Evolutionary conservation across 139 green algal species (phyloP), one percentile per base, ranked within the genome.

Genomic region (Chlamydomonas incerta): DNA sequence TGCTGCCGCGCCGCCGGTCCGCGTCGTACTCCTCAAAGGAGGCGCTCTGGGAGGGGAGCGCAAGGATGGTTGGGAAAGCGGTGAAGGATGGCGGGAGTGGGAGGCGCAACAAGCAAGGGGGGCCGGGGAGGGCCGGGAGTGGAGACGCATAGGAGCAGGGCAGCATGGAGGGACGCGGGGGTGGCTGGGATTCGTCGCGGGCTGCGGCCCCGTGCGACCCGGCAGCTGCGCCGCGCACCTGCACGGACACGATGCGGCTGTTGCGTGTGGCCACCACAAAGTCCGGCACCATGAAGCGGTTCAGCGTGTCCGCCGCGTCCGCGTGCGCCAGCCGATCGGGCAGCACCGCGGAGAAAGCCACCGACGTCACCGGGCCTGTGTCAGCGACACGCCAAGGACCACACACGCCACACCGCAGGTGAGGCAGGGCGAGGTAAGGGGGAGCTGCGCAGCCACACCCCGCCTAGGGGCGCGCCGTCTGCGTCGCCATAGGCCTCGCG

Each of bases 261-360:
- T 35, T 28, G 14, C 55, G 31, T 1, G 90, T 94, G 29, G 83
- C 76, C n/a, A 95, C 91, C 67, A 95, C 88, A 81, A 95, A 94
- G 88, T 94, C 91, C 14, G 93, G 93, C 31, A 89, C 71, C 66
- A 86, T 72, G 68, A 90, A 90, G 46, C 88, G 73, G 76, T 92
- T 92, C 46, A 91, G 68, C 3, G 82, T 92, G 66, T 92, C 89
- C 26, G 86, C 86, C 35, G 85, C 70, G n/a, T 92, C 89, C 1
- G 72, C 52, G 55, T 79, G 57, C 0, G 81, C 70, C 26, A 83
- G 60, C 29, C 76, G 82, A 35, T 67, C 67, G 21, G 89, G 89
- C n/a, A 87, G 69, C 23, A 87, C 88, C 9, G 81, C 73, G 33
- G 86, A 90, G 87, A 96, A 96, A n/a, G 88, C 90, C 33, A 95